Evolutionary conservation across 192 early-diverging fungal species (phyloP).

Genomic region (Coemansia erecta): DNA sequence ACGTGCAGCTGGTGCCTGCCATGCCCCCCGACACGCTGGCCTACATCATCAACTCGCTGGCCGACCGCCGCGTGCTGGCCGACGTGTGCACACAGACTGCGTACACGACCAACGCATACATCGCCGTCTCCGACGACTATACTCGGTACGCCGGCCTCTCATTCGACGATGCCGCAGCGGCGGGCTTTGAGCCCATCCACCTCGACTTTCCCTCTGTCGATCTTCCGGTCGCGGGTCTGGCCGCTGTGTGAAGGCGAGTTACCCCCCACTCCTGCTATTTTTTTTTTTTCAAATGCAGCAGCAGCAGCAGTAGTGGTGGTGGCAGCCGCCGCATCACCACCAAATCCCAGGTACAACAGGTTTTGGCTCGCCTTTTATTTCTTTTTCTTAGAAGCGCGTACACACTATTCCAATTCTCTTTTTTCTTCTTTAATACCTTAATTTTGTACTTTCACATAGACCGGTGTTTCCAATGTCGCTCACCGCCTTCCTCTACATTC

Average conservation of each 20-base stretch:
- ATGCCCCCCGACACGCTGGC: slow-evolving; percentile 51
- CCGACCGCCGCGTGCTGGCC: slow-evolving; percentile 52
- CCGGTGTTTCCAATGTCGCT: slow-evolving; percentile 28
- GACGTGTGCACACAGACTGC: slow-evolving; percentile 66
- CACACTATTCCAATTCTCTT: not conserved
- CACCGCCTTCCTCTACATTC: slow-evolving; percentile 70
- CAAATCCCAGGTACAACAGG: too few species aligned
- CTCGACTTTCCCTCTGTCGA: slow-evolving; percentile 13
- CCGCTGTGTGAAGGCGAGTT: not conserved
- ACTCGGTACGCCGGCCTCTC: slow-evolving; percentile 10
- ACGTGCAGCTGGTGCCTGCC: slow-evolving; percentile 12
- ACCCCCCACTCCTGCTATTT: not conserved
- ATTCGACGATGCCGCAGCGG: slow-evolving; percentile 5
- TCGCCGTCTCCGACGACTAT: slow-evolving; percentile 24
- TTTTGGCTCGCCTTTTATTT: not conserved
- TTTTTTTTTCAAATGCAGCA: not conserved
- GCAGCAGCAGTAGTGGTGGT: not conserved
- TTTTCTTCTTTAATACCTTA: not conserved
- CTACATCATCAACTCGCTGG: slow-evolving; percentile 56
- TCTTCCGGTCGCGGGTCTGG: not conserved
- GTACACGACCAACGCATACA: slow-evolving; percentile 61
- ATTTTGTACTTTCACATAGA: not conserved
- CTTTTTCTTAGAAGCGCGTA: not conserved
- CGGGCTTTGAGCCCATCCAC: slow-evolving; percentile 26
- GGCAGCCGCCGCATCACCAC: too few species aligned